Evolutionary conservation across 768 basidiomycete species (phyloP).

Genomic region (Postia placenta): DNA sequence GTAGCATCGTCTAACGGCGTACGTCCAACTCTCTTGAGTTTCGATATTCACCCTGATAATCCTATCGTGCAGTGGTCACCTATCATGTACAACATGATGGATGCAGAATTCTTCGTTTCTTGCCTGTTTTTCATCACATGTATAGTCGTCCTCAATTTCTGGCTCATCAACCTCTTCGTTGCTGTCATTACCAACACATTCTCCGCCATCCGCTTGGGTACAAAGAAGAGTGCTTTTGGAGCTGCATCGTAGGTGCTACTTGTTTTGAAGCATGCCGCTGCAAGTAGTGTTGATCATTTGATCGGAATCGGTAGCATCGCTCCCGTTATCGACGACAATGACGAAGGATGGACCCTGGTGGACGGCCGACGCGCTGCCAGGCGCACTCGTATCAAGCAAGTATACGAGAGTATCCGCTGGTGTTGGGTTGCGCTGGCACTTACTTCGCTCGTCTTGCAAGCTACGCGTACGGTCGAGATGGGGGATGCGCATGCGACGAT

Average conservation of each 20-base stretch:
- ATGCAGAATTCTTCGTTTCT: conserved; percentile 85
- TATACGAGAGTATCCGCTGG: conserved; percentile 58
- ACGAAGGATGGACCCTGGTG: conserved; percentile 54
- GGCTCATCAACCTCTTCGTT: conserved; percentile 90
- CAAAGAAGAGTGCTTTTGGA: conserved; percentile 89
- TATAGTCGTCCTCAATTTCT: conserved; percentile 86
- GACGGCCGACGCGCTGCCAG: conserved; percentile 38
- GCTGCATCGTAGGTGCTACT: conserved; percentile 57
- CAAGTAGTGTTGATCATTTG: background rate
- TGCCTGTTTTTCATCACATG: conserved; percentile 83
- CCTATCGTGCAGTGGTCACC: conserved; percentile 52
- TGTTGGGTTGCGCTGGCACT: conserved; percentile 76
- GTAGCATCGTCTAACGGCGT: conserved; percentile 77
- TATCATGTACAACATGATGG: conserved; percentile 86
- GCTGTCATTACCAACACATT: conserved; percentile 97
- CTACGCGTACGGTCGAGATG: conserved; percentile 53
- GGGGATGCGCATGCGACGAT: conserved; percentile 37
- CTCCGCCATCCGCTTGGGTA: conserved; percentile 78
- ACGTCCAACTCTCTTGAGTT: too few species aligned
- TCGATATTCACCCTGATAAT: background rate
- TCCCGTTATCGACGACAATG: conserved; percentile 44
- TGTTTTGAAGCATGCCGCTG: background rate
- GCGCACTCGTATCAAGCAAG: conserved; percentile 43
- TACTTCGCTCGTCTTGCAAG: conserved; percentile 65
- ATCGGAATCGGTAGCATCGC: conserved; percentile 9